A percentile compares a stretch with the other conserved stretches of the same genome.
phyloP scores from a whole-genome alignment of 768 basidiomycete species.

The Amanita phalloides region DNA sequence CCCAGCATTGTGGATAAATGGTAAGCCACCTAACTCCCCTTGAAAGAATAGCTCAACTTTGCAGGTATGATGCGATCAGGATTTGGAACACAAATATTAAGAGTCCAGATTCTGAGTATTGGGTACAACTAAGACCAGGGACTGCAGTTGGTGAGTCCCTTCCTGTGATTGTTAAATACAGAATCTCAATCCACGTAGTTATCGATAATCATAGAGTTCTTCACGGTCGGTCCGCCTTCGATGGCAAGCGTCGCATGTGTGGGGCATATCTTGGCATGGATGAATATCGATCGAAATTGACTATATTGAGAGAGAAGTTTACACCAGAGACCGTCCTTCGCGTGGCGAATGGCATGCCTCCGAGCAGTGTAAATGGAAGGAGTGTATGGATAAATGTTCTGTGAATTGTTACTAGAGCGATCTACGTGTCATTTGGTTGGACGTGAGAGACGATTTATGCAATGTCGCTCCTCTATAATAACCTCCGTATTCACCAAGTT shows the following conservation, averaged over 20 bases:
- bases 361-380: constrained; percentile 22
- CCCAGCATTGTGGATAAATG: constrained; percentile 63
- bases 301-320: constrained; percentile 55
- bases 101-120: constrained; percentile 79
- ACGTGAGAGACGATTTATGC: neutral
- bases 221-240: constrained; percentile 88
- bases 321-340: constrained; percentile 20
- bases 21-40: constrained; percentile 22
- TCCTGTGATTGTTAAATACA: neutral
- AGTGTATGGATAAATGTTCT: constrained; percentile 50
- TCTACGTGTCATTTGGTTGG: neutral
- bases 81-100: constrained; percentile 69
- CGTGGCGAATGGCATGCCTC: constrained; percentile 15
- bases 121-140: constrained; percentile 83
- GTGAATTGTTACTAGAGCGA: constrained; percentile 12
- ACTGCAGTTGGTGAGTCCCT: constrained; percentile 63
- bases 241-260: constrained; percentile 84
- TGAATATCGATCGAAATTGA: constrained; percentile 77
- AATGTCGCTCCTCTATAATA: constrained; percentile 80
- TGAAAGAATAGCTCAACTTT: neutral
- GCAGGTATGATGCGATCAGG: constrained; percentile 72
- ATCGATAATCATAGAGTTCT: constrained; percentile 91
- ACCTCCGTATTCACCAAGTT: constrained; percentile 80
- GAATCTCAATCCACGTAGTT: constrained; percentile 29
- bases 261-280: constrained; percentile 92